These are phyloP conservation scores for Plectranthus barbatus DNA, from an alignment of 257 asterid species.

Conservation along the genomic window DNA sequence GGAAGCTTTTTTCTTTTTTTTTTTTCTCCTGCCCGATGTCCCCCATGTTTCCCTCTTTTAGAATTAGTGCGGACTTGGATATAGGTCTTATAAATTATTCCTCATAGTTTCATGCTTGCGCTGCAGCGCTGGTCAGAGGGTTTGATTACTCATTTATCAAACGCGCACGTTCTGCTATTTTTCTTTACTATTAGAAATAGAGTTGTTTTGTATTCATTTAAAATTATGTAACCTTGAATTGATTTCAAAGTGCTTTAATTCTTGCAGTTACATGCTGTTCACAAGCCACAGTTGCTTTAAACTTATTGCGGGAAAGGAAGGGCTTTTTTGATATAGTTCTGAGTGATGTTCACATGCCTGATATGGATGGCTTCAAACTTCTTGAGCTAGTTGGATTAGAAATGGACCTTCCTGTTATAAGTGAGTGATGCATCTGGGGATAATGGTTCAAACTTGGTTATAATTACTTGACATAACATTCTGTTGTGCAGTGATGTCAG, in stretches of 20 bases:
- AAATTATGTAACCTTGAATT: constrained; percentile 1
- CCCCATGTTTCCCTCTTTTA: not conserved
- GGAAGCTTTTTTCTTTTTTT: not conserved
- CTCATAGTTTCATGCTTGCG: not conserved
- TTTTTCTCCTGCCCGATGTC: not conserved
- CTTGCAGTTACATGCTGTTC: constrained; percentile 72
- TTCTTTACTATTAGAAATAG: not conserved
- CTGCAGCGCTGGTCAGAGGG: not conserved
- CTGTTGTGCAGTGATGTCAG: constrained; percentile 75
- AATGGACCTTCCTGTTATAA: constrained; percentile 95
- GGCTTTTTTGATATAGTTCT: constrained; percentile 68
- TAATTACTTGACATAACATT: constrained; percentile 15
- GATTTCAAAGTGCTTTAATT: constrained; percentile 2
- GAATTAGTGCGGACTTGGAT: not conserved
- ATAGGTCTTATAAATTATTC: not conserved
- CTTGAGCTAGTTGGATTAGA: constrained; percentile 88
- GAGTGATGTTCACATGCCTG: constrained; percentile 97
- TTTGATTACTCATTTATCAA: not conserved
- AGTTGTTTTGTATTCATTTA: not conserved
- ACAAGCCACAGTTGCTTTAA: constrained; percentile 63
- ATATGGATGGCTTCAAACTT: constrained; percentile 92
- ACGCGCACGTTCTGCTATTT: not conserved
- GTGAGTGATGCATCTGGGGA: constrained; percentile 38
- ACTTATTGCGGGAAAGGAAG: constrained; percentile 65
- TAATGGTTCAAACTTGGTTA: constrained; percentile 4